Conservation (phyloP, 23 red algal genomes). For the Rhodosorus marinus region DNA sequence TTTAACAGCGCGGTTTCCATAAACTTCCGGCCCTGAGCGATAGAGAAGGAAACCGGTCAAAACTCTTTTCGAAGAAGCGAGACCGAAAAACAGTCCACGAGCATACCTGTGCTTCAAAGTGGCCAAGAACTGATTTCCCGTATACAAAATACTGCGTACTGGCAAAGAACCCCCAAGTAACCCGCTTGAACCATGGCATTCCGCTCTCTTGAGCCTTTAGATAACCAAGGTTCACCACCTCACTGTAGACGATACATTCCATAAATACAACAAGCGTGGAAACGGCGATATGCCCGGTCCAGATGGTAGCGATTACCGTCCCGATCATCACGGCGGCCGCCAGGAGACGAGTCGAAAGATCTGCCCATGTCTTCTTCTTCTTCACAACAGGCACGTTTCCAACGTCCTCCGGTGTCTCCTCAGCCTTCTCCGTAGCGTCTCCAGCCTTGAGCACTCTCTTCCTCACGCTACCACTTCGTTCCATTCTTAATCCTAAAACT, state of each 20-base stretch:
- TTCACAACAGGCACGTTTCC: no score
- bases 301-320: constrained; percentile 26
- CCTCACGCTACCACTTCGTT: no score
- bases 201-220: constrained; percentile 14
- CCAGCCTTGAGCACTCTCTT: no score
- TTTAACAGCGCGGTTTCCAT: constrained; percentile 23
- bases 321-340: constrained; percentile 33
- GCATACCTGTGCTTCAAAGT: constrained; percentile 49
- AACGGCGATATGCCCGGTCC: constrained; percentile 50
- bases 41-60: no score
- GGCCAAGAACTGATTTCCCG: constrained; percentile 61
- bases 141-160: constrained; percentile 62
- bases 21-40: constrained; percentile 17
- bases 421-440: no score
- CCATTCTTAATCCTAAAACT: no score
- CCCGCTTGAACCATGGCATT: constrained; percentile 57
- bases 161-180: constrained; percentile 66
- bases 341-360: constrained; percentile 28
- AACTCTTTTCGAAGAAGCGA: no score
- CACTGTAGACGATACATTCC: constrained; percentile 72
- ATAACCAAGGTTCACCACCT: constrained; percentile 67
- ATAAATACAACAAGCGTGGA: constrained; percentile 57
- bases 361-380: constrained; percentile 32
- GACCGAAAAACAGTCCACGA: no score
- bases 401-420: no score